Evolutionary conservation across 1,284 basidiomycete species (phyloP), one percentile per base, ranked within the genome.

Genomic region (Pisolithus thermaeus): DNA sequence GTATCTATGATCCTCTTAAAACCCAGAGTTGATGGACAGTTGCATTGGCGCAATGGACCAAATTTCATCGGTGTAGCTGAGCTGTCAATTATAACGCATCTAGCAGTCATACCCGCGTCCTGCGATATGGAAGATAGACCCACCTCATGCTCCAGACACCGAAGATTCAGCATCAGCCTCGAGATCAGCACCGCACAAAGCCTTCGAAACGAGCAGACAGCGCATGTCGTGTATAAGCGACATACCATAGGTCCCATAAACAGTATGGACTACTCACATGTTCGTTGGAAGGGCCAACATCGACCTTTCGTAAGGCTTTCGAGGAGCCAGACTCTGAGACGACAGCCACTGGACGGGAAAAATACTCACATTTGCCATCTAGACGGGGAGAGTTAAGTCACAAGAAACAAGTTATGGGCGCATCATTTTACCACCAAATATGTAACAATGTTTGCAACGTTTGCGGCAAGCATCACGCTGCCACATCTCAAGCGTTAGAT

Each of bases 151-250:
- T 12, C 22, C 39, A 69, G 70, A 47, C 70, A 61, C 6, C 73
- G 71, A 11, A 75, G 56, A 50, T 74, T 73, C 18, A 75, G 64
- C 66, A 73, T 70, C 8, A 74, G 56, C 22, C 72, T 61, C 5
- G 73, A 70, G 5, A 73, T 67, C 62, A 73, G 61, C 27, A 69
- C 61, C 2, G 69, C 69, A 1, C 73, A 73, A 11, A 73, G 63
- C 12, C 73, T 74, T 11, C 7, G 18, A 30, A 30, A 30, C 3
- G 28, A 8, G 9, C 28, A 9, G 3, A 30, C 7, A 7, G 3
- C 28, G 25, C 6, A 12, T 8, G 6, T 30, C 6, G 9, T 16
- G 7, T 5, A 27, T 41, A 18, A 42, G 43, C 22, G 41, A 7
- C 38, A 14, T 16, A 14, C 22, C 1, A 25, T 8, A 25, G 8